Percentiles rank a stretch among this genome's conserved stretches.
phyloP scores from a whole-genome alignment of 768 basidiomycete species.

The Brasilioporus rufonigricans region DNA sequence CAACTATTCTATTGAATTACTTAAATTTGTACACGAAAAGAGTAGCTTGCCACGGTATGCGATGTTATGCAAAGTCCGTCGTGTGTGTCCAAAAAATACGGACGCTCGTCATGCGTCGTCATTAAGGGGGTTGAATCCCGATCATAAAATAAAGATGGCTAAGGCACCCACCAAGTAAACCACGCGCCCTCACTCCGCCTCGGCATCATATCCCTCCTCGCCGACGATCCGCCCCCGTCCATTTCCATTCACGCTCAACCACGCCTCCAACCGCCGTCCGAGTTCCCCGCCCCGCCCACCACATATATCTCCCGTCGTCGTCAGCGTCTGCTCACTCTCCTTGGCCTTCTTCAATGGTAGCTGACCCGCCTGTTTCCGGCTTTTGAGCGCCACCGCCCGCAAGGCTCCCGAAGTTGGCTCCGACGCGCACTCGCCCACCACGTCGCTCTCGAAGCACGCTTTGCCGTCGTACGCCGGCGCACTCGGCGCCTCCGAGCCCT shows the following conservation, averaged over 20 bases:
- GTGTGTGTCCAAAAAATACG: neutral
- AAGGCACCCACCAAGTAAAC: neutral
- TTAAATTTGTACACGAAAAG: neutral
- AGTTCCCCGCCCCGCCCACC: slow-evolving; percentile 79
- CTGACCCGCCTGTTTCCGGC: slow-evolving; percentile 41
- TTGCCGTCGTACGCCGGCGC: neutral
- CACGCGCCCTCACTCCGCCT: slow-evolving; percentile 11
- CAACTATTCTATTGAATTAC: neutral
- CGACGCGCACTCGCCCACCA: neutral
- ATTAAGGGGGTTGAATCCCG: slow-evolving; percentile 1
- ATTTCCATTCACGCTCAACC: slow-evolving; percentile 48
- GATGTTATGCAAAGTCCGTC: slow-evolving; percentile 3
- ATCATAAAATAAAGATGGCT: neutral
- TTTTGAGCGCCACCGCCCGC: slow-evolving; percentile 25
- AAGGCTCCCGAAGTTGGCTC: slow-evolving; percentile 20
- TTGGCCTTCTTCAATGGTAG: slow-evolving; percentile 57
- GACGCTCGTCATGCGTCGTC: neutral
- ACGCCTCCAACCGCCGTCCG: slow-evolving; percentile 71
- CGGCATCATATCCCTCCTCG: slow-evolving; percentile 15
- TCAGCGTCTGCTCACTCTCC: slow-evolving; percentile 68
- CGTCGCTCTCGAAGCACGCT: neutral
- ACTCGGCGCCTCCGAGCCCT: slow-evolving; percentile 19
- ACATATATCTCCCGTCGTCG: slow-evolving; percentile 71
- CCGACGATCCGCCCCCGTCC: slow-evolving; percentile 8
- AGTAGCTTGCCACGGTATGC: neutral